Evolutionary conservation across 139 green algal genomes (phyloP).

Genomic region (Closterium sp.): DNA sequence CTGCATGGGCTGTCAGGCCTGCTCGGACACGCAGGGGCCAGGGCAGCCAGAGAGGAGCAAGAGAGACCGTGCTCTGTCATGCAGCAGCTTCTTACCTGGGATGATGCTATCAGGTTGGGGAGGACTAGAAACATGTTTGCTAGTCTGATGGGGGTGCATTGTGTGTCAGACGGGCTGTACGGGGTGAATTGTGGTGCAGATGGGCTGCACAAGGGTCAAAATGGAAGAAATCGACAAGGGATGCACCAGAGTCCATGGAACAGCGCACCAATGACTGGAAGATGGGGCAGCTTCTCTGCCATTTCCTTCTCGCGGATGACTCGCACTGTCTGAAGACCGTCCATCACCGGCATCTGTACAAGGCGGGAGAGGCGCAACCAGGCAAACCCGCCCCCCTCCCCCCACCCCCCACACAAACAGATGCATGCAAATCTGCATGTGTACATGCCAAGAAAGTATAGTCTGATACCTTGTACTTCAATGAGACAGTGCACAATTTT

Average conservation of each 20-base stretch:
- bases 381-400: too few species aligned
- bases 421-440: background rate
- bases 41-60: too few species aligned
- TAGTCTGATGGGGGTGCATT: too few species aligned
- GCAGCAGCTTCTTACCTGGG: background rate
- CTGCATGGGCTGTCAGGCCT: slow-evolving; percentile 25
- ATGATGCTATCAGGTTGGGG: background rate
- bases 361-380: background rate
- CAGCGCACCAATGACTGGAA: slow-evolving; percentile 34
- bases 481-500: too few species aligned
- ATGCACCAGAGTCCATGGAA: too few species aligned
- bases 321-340: slow-evolving; percentile 26
- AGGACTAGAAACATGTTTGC: too few species aligned
- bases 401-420: background rate
- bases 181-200: background rate
- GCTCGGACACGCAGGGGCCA: background rate
- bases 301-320: slow-evolving; percentile 18
- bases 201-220: background rate
- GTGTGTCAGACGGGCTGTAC: background rate
- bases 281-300: background rate
- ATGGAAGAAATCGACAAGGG: too few species aligned
- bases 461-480: background rate
- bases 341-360: slow-evolving; percentile 45
- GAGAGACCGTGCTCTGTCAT: background rate
- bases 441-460: background rate